Evolutionary conservation across 2,329 filamentous ascomycete genomes (phyloP).

Genomic region (Fusarium succisae): DNA sequence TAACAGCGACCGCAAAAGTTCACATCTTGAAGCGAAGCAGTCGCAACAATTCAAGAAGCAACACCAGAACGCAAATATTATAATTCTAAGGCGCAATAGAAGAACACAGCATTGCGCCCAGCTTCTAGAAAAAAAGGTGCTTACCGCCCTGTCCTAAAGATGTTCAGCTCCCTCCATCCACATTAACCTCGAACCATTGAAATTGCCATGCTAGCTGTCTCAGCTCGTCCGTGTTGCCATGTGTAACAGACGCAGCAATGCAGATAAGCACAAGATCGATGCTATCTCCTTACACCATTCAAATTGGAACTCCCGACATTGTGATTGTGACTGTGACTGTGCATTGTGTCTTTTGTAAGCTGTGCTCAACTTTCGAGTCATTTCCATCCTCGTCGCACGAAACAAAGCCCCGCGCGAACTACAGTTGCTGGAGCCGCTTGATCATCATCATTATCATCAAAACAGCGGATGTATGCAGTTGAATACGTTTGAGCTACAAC

Average conservation of each 20-base stretch:
- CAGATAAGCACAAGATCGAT: constrained; percentile 31
- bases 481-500: constrained; percentile 2
- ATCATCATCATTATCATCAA: constrained; percentile 4
- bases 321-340: background rate
- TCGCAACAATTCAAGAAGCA: background rate
- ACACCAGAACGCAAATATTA: background rate
- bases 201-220: constrained; percentile 13
- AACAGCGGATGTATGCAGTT: constrained; percentile 3
- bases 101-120: background rate
- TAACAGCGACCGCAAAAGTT: background rate
- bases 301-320: background rate
- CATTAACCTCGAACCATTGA: background rate
- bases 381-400: constrained; percentile 16
- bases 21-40: background rate
- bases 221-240: constrained; percentile 19
- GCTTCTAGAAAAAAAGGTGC: background rate
- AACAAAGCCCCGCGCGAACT: background rate
- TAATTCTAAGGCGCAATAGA: background rate
- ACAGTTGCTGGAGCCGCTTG: background rate
- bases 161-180: constrained; percentile 3
- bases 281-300: background rate
- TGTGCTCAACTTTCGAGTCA: constrained; percentile 24
- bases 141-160: background rate
- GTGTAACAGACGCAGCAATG: constrained; percentile 11
- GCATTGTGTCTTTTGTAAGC: background rate